Conservation (phyloP, 169 alveolate species). For the Plasmodium knowlesi region DNA sequence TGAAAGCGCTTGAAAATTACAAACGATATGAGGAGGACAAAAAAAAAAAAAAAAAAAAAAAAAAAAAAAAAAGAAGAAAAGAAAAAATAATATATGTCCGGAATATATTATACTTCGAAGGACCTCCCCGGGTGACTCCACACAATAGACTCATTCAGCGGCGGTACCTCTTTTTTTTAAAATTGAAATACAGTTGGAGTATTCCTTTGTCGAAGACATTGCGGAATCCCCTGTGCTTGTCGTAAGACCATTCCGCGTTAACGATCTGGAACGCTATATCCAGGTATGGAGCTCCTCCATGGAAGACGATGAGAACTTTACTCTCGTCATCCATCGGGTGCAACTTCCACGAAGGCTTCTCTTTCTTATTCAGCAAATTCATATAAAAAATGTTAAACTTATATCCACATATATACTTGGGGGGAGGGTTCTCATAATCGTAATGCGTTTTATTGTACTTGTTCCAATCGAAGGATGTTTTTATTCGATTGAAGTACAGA, state of each 20-base stretch:
- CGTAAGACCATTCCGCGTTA: slow-evolving; percentile 97
- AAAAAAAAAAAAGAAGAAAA: neutral
- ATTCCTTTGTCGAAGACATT: slow-evolving; percentile 92
- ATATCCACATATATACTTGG: slow-evolving; percentile 96
- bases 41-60: neutral
- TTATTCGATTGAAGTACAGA: slow-evolving; percentile 94
- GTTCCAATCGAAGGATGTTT: slow-evolving; percentile 97
- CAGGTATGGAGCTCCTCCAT: slow-evolving; percentile 97
- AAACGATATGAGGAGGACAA: neutral
- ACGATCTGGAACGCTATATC: slow-evolving; percentile 97
- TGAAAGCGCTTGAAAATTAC: neutral
- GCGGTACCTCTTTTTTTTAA: slow-evolving; percentile 92
- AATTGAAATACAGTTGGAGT: slow-evolving; percentile 92
- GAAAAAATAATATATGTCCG: no score
- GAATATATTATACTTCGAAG: no score
- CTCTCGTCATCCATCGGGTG: slow-evolving; percentile 88
- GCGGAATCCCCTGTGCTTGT: slow-evolving; percentile 92
- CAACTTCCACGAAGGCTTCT: slow-evolving; percentile 95
- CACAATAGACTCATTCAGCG: slow-evolving; percentile 81
- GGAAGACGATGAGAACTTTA: slow-evolving; percentile 93
- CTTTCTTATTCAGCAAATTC: slow-evolving; percentile 92
- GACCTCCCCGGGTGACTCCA: no score
- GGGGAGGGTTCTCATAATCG: slow-evolving; percentile 98
- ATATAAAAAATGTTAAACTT: slow-evolving; percentile 97
- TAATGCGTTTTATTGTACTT: slow-evolving; percentile 97